These are phyloP conservation scores for Friedmanniomyces simplex DNA, from an alignment of 495 filamentous ascomycete species.

Conservation along the genomic window DNA sequence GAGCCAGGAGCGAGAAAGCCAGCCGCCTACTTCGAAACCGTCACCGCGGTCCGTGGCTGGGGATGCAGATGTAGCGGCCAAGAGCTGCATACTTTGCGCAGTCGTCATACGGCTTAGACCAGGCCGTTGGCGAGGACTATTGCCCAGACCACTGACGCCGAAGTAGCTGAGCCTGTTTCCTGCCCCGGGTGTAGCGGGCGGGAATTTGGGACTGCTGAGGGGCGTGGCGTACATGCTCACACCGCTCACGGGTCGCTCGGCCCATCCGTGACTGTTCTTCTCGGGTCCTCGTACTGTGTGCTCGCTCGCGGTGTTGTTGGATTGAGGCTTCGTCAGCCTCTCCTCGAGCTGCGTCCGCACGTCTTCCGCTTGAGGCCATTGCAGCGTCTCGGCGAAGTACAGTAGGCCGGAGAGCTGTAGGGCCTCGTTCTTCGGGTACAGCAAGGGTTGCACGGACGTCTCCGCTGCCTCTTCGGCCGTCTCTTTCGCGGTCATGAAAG, in stretches of 20 bases:
- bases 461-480: not conserved
- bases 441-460: not conserved
- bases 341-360: conserved; percentile 39
- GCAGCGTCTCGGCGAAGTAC: conserved; percentile 41
- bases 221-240: conserved; percentile 31
- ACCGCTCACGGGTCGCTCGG: conserved; percentile 19
- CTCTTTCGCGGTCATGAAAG: conserved; percentile 12
- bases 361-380: conserved; percentile 38
- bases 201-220: conserved; percentile 20
- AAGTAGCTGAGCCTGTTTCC: conserved; percentile 24
- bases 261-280: not conserved
- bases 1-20: conserved; percentile 70
- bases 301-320: conserved; percentile 19
- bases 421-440: conserved; percentile 22
- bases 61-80: not conserved
- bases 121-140: not conserved
- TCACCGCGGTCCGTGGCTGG: not conserved
- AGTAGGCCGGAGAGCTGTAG: conserved; percentile 42
- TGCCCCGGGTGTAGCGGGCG: conserved; percentile 2
- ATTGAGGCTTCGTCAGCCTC: conserved; percentile 37
- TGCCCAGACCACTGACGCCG: conserved; percentile 1
- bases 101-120: conserved; percentile 16
- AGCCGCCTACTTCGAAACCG: conserved; percentile 48
- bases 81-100: conserved; percentile 10
- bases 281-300: conserved; percentile 26